Conservation (phyloP, 2,329 filamentous ascomycete species). For the Shiraia sp. region DNA sequence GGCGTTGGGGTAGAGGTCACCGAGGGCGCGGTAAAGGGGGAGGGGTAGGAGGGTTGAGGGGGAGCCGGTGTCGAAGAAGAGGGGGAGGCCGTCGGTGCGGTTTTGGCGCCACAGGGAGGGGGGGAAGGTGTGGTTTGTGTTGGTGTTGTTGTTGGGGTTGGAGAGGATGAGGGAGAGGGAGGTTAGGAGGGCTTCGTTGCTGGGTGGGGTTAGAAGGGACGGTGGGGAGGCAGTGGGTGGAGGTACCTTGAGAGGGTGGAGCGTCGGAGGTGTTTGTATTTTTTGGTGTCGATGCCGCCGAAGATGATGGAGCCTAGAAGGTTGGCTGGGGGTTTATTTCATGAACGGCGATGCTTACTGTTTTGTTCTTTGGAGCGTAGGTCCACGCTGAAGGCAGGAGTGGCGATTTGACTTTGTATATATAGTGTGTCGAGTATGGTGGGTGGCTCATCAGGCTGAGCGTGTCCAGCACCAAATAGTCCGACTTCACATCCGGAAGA, state of each 20-base stretch:
- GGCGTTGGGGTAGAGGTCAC: conserved; percentile 2
- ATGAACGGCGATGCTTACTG: too few species aligned
- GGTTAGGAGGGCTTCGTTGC: too few species aligned
- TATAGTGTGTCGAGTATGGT: background rate
- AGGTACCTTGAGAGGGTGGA: too few species aligned
- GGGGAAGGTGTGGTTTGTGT: too few species aligned
- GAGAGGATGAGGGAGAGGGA: too few species aligned
- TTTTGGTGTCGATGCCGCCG: too few species aligned
- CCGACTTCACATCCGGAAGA: background rate
- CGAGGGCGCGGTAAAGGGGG: conserved; percentile 1
- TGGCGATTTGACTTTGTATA: background rate
- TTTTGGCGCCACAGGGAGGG: background rate
- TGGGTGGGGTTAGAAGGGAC: too few species aligned
- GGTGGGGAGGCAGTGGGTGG: too few species aligned
- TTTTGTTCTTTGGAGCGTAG: background rate
- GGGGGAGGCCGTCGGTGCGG: background rate
- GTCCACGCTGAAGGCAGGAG: background rate
- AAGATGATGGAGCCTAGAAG: too few species aligned
- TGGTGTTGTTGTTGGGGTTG: too few species aligned
- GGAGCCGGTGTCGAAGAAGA: conserved; percentile 1
- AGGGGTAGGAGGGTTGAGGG: conserved; percentile 1
- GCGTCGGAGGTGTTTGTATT: too few species aligned
- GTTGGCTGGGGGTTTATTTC: too few species aligned
- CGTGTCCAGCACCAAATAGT: background rate
- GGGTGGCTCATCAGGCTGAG: background rate